These are phyloP conservation scores for Moniliophthora roreri DNA, from an alignment of 1,284 basidiomycete species.

Conservation along the genomic window DNA sequence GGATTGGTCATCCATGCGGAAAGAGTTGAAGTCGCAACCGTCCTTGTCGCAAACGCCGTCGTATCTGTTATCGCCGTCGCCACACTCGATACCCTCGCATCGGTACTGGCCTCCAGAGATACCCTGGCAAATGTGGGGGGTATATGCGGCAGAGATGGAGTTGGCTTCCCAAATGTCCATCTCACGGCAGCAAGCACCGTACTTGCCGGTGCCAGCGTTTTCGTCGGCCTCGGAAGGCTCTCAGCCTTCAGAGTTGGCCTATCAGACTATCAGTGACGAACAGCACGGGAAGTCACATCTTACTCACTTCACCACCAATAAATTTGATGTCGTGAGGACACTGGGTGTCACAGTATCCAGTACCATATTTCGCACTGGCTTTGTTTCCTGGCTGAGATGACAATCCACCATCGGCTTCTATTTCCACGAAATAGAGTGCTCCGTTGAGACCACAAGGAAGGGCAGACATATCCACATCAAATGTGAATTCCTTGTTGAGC, in stretches of 20 bases:
- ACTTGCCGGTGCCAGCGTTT: conserved; percentile 23
- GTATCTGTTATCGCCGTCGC: conserved; percentile 21
- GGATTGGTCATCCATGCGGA: conserved; percentile 37
- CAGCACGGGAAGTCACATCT: neutral
- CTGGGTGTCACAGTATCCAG: conserved; percentile 51
- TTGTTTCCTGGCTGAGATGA: conserved; percentile 42
- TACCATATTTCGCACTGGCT: conserved; percentile 52
- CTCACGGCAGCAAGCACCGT: conserved; percentile 39
- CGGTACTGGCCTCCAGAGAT: neutral
- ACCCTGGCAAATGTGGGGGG: conserved; percentile 28
- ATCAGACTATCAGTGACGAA: neutral
- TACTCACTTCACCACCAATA: conserved; percentile 40
- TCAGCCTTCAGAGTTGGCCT: conserved; percentile 39
- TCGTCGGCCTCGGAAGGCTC: conserved; percentile 7
- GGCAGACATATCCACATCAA: conserved; percentile 39
- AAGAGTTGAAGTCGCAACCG: conserved; percentile 49
- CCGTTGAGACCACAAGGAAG: conserved; percentile 31
- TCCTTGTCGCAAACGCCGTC: conserved; percentile 36
- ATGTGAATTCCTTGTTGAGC: conserved; percentile 45
- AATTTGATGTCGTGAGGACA: conserved; percentile 54
- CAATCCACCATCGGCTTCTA: conserved; percentile 45
- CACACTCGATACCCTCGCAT: neutral
- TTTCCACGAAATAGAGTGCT: conserved; percentile 31
- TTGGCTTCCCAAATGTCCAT: conserved; percentile 47
- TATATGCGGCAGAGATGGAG: conserved; percentile 30